Evolutionary conservation across 1,284 basidiomycete genomes (phyloP), one percentile per base, ranked within the genome.

Genomic region (Cerrena zonata): DNA sequence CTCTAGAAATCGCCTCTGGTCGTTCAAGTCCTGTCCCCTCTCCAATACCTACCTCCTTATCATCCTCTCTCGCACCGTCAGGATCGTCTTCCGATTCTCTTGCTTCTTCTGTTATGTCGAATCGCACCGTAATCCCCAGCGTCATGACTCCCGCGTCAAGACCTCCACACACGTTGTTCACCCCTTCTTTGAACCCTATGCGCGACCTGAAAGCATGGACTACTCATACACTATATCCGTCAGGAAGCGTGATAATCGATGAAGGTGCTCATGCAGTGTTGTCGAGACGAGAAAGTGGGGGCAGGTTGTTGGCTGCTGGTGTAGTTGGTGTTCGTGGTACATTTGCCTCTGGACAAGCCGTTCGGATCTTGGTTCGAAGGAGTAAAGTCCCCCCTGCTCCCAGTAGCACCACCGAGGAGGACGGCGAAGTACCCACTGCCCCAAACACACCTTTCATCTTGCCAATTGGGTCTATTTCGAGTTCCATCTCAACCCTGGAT

Each of bases 141-240:
- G 24, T 49, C 27, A 13, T 43, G 4, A 42, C 48, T 12, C 12
- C 42, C 3, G 30, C 30, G 30, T 34, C 15, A 34, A 63, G 86
- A 5, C 91, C 91, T 2, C 80, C 89, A 1, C 94, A 97, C 63
- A 98, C 95, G 0, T 69, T 94, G 23, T 98, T 99, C 73, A 76
- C 81, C 15, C 84, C 94, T 2, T 84, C 87, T 18, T 62, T 78
- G 1, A 70, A 76, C 3, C 91, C 92, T 0, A 73, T 96, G 58
- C 84, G 89, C 26, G 94, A 96, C 69, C 79, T 96, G 38, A 97
- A 98, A 61, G 86, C 91, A 58, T 98, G 94, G 92, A 94, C 95
- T 23, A 81, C 86, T 13, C 94, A 99, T 68, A 97, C 94, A 0
- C 75, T 99, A 22, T 84, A 84, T 54, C 89, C 94, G 0, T 82